A percentile compares a stretch with the other conserved stretches of the same genome.
Conservation (phyloP, 2,329 filamentous ascomycete species). For the Trichoderma guizhouense region DNA sequence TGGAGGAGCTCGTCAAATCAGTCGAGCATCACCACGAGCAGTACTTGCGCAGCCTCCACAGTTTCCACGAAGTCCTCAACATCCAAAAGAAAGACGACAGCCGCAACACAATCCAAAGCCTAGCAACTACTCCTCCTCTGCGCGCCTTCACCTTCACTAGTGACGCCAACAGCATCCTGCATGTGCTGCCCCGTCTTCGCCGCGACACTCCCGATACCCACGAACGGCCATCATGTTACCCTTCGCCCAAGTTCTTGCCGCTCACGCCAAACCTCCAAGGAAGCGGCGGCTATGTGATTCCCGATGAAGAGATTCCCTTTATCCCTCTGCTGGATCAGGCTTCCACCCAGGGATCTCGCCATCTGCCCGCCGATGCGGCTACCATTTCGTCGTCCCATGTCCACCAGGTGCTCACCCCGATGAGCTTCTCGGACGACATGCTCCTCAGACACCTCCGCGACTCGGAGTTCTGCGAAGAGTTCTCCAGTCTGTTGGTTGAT, state of each 20-base stretch:
- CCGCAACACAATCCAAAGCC: constrained; percentile 22
- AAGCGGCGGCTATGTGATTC: constrained; percentile 22
- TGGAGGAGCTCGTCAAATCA: constrained; percentile 35
- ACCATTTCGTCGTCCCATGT: constrained; percentile 7
- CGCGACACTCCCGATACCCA: constrained; percentile 31
- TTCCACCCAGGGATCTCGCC: background rate
- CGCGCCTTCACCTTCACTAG: constrained; percentile 24
- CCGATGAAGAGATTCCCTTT: constrained; percentile 33
- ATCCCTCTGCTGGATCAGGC: constrained; percentile 30
- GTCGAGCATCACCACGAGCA: constrained; percentile 36
- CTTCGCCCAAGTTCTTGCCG: constrained; percentile 24
- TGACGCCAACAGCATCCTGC: constrained; percentile 17
- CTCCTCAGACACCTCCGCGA: constrained; percentile 42
- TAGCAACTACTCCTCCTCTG: constrained; percentile 31
- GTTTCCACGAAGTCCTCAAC: constrained; percentile 29
- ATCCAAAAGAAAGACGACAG: constrained; percentile 24
- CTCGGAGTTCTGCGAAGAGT: constrained; percentile 41
- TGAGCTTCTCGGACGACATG: constrained; percentile 39
- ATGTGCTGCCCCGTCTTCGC: constrained; percentile 23
- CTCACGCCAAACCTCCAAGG: constrained; percentile 23
- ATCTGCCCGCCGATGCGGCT: constrained; percentile 16
- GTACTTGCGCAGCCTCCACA: constrained; percentile 30
- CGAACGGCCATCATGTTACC: constrained; percentile 26
- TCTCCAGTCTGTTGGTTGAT: constrained; percentile 35
- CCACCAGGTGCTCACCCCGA: constrained; percentile 21